Evolutionary conservation across 108 stramenopile species (phyloP).

Genomic region (Schizochytrium sp.): DNA sequence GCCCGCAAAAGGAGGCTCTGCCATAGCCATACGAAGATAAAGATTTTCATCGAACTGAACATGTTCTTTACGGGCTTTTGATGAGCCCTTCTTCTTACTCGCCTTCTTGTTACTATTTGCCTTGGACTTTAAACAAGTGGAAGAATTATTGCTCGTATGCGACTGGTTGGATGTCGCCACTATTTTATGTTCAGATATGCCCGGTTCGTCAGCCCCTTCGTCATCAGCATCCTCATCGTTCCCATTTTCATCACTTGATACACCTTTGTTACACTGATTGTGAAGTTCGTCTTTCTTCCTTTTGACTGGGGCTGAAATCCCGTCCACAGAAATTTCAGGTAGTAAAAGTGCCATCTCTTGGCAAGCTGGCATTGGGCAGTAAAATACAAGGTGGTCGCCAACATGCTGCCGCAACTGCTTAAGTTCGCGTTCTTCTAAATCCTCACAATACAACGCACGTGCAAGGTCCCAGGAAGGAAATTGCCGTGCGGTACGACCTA

Average conservation of each 20-base stretch:
- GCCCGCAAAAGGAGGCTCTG: background rate
- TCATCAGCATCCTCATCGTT: background rate
- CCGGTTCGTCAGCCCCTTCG: background rate
- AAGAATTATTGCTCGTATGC: too few relatives aligned
- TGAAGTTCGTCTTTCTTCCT: too few relatives aligned
- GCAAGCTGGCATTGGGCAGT: constrained; percentile 32
- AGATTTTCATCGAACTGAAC: background rate
- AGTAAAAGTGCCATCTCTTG: constrained; percentile 31
- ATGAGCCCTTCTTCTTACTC: background rate
- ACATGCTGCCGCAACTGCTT: background rate
- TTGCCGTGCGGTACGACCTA: background rate
- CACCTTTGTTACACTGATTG: too few relatives aligned
- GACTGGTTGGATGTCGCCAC: too few relatives aligned
- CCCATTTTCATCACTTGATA: too few relatives aligned
- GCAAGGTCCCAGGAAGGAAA: background rate
- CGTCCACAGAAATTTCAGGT: background rate
- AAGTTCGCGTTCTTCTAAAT: background rate
- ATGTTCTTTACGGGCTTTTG: background rate
- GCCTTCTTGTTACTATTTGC: background rate
- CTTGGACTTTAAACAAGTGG: background rate
- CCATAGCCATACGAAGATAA: background rate
- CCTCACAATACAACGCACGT: constrained; percentile 18
- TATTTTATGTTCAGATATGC: too few relatives aligned
- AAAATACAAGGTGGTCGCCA: background rate
- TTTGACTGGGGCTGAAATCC: background rate